A percentile compares a stretch with the other conserved stretches of the same genome.
Conservation (phyloP, 306 rosid species). For the Lathyrus aphaca region DNA sequence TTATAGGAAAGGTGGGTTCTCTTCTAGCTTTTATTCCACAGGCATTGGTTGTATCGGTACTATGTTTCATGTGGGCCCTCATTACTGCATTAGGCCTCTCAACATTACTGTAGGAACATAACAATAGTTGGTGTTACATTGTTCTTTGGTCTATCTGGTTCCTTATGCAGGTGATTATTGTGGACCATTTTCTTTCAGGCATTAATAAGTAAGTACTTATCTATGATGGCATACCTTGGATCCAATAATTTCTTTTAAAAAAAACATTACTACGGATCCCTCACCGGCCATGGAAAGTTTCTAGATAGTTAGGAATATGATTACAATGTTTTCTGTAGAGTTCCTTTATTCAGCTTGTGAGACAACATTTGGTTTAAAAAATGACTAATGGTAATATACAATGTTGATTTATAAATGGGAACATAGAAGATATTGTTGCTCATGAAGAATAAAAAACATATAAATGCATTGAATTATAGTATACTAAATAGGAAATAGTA, state of each 20-base stretch:
- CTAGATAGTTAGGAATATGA: slow-evolving; percentile 57
- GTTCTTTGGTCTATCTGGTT: slow-evolving; percentile 87
- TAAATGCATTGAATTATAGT: slow-evolving; percentile 18
- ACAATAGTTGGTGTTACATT: slow-evolving; percentile 80
- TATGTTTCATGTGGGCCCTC: slow-evolving; percentile 93
- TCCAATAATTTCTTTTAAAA: too few relatives aligned
- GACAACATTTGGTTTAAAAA: too few relatives aligned
- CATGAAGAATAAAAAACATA: slow-evolving; percentile 20
- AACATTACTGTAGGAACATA: slow-evolving; percentile 78
- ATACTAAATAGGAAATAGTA: slow-evolving; percentile 30
- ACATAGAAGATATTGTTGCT: slow-evolving; percentile 24
- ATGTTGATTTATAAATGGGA: too few relatives aligned
- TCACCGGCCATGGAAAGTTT: slow-evolving; percentile 59
- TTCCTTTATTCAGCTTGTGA: background rate
- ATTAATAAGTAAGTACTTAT: slow-evolving; percentile 56
- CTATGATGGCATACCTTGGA: background rate
- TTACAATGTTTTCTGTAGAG: background rate
- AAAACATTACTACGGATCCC: slow-evolving; percentile 63
- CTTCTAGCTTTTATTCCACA: slow-evolving; percentile 91
- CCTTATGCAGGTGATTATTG: slow-evolving; percentile 84
- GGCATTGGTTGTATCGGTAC: slow-evolving; percentile 82
- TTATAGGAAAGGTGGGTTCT: slow-evolving; percentile 87
- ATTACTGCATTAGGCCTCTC: slow-evolving; percentile 76
- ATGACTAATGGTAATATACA: too few relatives aligned
- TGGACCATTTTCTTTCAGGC: slow-evolving; percentile 79